These are phyloP conservation scores for Melanopsichium pennsylvanicum DNA, from an alignment of 1,284 basidiomycete species.

Conservation along the genomic window DNA sequence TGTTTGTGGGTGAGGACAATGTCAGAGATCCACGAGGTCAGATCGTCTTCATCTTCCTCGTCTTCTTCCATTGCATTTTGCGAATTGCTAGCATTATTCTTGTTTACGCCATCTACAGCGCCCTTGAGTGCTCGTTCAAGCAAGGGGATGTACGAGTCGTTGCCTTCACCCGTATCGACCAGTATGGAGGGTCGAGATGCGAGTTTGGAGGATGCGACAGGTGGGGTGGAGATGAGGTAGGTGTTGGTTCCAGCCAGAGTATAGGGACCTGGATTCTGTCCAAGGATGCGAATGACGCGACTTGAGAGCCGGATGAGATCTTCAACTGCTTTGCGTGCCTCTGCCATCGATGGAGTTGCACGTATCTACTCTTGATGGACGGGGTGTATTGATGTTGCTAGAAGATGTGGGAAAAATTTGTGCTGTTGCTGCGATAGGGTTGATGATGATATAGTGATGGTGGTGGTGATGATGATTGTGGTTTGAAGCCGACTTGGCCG, in stretches of 20 bases:
- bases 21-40: slow-evolving; percentile 66
- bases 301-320: slow-evolving; percentile 41
- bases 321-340: slow-evolving; percentile 41
- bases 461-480: too few relatives aligned
- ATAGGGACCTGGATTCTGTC: slow-evolving; percentile 87
- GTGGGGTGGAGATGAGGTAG: slow-evolving; percentile 76
- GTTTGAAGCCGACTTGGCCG: too few relatives aligned
- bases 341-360: slow-evolving; percentile 34
- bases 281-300: slow-evolving; percentile 67
- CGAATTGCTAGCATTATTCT: not conserved
- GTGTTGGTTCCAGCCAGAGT: slow-evolving; percentile 91
- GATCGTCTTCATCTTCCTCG: slow-evolving; percentile 35
- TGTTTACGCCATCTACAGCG: slow-evolving; percentile 12
- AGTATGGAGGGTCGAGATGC: slow-evolving; percentile 75
- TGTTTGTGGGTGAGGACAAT: slow-evolving; percentile 92
- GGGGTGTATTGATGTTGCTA: not conserved
- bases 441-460: too few relatives aligned
- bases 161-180: slow-evolving; percentile 86
- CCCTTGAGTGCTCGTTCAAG: slow-evolving; percentile 72
- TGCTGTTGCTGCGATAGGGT: too few relatives aligned
- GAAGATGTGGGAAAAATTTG: too few relatives aligned
- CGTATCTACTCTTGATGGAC: not conserved
- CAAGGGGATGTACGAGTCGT: slow-evolving; percentile 74
- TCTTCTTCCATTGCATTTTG: slow-evolving; percentile 21
- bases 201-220: slow-evolving; percentile 49